Conservation (phyloP, 1,284 basidiomycete genomes). For the Malassezia brasiliensis region DNA sequence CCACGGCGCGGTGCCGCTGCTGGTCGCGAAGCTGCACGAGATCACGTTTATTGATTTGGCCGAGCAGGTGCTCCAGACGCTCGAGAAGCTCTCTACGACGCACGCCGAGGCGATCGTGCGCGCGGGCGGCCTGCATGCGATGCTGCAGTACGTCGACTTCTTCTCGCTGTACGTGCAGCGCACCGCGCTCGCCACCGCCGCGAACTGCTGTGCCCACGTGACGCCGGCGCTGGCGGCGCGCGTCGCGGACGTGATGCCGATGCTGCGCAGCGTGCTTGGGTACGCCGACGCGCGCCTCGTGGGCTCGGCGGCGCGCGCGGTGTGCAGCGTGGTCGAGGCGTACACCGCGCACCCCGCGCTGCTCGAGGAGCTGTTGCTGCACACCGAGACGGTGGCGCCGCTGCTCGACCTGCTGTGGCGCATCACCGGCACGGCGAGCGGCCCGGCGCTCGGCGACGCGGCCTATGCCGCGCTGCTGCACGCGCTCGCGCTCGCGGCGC, state of each 20-base stretch:
- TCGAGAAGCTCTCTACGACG: slow-evolving; percentile 43
- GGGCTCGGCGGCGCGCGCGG: slow-evolving; percentile 42
- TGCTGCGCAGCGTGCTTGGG: slow-evolving; percentile 37
- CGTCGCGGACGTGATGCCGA: slow-evolving; percentile 34
- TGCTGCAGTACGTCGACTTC: slow-evolving; percentile 47
- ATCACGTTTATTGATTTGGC: slow-evolving; percentile 47
- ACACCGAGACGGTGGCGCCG: slow-evolving; percentile 27
- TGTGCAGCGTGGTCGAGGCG: slow-evolving; percentile 38
- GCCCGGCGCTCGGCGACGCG: slow-evolving; percentile 25
- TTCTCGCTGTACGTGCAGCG: slow-evolving; percentile 48
- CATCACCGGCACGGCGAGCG: slow-evolving; percentile 19
- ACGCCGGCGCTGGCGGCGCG: slow-evolving; percentile 21
- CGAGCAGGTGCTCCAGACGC: slow-evolving; percentile 46
- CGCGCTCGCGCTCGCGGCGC: slow-evolving; percentile 33
- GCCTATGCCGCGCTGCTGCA: slow-evolving; percentile 41
- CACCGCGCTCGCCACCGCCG: slow-evolving; percentile 41
- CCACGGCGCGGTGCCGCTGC: slow-evolving; percentile 37
- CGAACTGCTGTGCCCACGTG: slow-evolving; percentile 44
- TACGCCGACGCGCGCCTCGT: slow-evolving; percentile 44
- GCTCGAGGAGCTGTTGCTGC: slow-evolving; percentile 33
- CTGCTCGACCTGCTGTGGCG: slow-evolving; percentile 36
- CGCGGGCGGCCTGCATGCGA: slow-evolving; percentile 40
- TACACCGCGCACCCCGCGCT: slow-evolving; percentile 29
- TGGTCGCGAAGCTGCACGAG: slow-evolving; percentile 41
- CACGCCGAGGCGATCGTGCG: slow-evolving; percentile 41